Conservation (phyloP, 2,329 filamentous ascomycete species). For the Ascochyta koolunga region DNA sequence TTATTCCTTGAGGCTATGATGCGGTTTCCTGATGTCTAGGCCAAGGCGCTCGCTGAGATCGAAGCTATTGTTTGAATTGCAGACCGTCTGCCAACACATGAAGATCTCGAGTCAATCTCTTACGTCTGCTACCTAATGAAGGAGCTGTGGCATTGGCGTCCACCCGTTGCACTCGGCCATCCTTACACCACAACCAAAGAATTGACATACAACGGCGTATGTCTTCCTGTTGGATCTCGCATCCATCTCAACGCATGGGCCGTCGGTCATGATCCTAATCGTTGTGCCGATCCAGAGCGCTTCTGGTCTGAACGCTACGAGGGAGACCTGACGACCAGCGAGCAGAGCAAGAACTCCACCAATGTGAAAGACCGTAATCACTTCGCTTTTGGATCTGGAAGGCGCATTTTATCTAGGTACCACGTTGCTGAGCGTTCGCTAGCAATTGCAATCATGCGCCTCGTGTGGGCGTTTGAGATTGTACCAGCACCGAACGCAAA, state of each 20-base stretch:
- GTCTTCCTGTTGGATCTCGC: constrained; percentile 55
- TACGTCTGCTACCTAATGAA: constrained; percentile 63
- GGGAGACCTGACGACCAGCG: constrained; percentile 27
- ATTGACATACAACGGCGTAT: constrained; percentile 53
- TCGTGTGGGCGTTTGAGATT: constrained; percentile 40
- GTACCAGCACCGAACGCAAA: constrained; percentile 4
- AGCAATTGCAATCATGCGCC: constrained; percentile 29
- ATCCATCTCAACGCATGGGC: constrained; percentile 59
- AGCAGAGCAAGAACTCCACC: constrained; percentile 7
- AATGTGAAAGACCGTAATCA: constrained; percentile 30
- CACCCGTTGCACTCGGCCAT: constrained; percentile 57
- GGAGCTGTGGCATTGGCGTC: constrained; percentile 63
- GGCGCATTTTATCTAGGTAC: constrained; percentile 41
- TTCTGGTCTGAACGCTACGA: constrained; percentile 53
- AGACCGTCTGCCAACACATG: constrained; percentile 42
- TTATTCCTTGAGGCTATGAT: constrained; percentile 55
- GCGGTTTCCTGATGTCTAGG: constrained; percentile 54
- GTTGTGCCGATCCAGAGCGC: constrained; percentile 47
- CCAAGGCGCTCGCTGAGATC: constrained; percentile 55
- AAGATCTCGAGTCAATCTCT: constrained; percentile 49
- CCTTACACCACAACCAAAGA: constrained; percentile 55
- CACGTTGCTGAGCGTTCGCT: constrained; percentile 40
- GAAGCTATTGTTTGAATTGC: constrained; percentile 46
- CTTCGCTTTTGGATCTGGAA: constrained; percentile 43
- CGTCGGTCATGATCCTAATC: constrained; percentile 54